Conservation (phyloP, 768 basidiomycete genomes). For the Rubroboletus satanas region DNA sequence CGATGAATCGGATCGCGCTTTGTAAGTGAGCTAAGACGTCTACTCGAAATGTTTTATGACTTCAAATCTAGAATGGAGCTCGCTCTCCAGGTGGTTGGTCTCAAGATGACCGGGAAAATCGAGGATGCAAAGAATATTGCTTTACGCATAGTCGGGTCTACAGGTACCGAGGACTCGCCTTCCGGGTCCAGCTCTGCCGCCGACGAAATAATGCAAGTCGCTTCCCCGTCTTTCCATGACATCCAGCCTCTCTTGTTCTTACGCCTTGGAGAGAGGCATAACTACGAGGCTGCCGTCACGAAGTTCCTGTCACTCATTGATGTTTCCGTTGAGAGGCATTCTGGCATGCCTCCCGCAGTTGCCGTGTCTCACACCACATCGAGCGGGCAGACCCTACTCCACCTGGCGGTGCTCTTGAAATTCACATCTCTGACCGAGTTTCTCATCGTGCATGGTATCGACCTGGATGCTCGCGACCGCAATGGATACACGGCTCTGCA, state of each 20-base stretch:
- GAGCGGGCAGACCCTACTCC: slow-evolving; percentile 83
- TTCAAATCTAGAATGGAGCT: slow-evolving; percentile 76
- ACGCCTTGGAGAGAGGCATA: slow-evolving; percentile 49
- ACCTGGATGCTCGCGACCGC: slow-evolving; percentile 79
- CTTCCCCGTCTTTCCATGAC: slow-evolving; percentile 44
- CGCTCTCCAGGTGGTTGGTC: slow-evolving; percentile 88
- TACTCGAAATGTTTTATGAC: slow-evolving; percentile 11
- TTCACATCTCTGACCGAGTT: slow-evolving; percentile 68
- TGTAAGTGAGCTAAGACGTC: slow-evolving; percentile 50
- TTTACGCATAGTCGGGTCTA: slow-evolving; percentile 82
- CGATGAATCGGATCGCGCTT: slow-evolving; percentile 82
- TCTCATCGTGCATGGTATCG: slow-evolving; percentile 67
- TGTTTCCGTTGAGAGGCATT: slow-evolving; percentile 45
- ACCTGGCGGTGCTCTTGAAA: slow-evolving; percentile 78
- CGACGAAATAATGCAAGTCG: slow-evolving; percentile 53
- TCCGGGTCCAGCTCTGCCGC: slow-evolving; percentile 28
- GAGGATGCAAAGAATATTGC: slow-evolving; percentile 93
- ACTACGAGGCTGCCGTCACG: slow-evolving; percentile 74
- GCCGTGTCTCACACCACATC: slow-evolving; percentile 70
- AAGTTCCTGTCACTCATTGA: slow-evolving; percentile 81
- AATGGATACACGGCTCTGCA: slow-evolving; percentile 91
- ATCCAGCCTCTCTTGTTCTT: slow-evolving; percentile 55
- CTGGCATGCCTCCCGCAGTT: slow-evolving; percentile 39
- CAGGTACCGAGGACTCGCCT: slow-evolving; percentile 50
- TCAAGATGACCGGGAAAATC: slow-evolving; percentile 95